Percentiles rank a stretch among this genome's conserved stretches.
These are phyloP conservation scores for Haplographium delicatum DNA, from an alignment of 495 filamentous ascomycete species.

Conservation along the genomic window DNA sequence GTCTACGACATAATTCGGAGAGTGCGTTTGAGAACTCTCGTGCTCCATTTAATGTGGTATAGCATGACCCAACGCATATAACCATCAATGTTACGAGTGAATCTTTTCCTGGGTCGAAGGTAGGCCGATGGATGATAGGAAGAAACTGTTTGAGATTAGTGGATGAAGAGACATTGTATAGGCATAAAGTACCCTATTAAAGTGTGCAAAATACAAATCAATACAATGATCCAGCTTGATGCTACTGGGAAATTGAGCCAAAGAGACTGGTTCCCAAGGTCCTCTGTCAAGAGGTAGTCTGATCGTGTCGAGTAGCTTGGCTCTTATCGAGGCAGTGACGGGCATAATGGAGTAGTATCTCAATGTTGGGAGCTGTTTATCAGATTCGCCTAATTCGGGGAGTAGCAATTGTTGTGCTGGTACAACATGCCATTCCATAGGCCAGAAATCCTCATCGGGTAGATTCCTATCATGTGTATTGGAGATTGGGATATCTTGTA, in stretches of 20 bases:
- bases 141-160: background rate
- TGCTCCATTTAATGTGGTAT: background rate
- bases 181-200: background rate
- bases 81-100: background rate
- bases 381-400: background rate
- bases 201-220: background rate
- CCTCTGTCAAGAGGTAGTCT: background rate
- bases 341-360: background rate
- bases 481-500: too few species aligned
- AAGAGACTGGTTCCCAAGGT: background rate
- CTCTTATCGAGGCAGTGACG: background rate
- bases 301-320: background rate
- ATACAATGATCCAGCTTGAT: background rate
- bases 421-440: conserved; percentile 2
- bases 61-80: background rate
- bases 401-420: background rate
- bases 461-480: too few species aligned
- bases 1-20: background rate
- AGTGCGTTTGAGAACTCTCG: background rate
- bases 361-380: background rate
- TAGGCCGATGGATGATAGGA: background rate
- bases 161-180: background rate
- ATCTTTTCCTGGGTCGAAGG: background rate
- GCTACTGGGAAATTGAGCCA: background rate
- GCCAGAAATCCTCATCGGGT: conserved; percentile 1